These are phyloP conservation scores for Aspergillus sp. DNA, from an alignment of 2,329 filamentous ascomycete species.

Conservation along the genomic window DNA sequence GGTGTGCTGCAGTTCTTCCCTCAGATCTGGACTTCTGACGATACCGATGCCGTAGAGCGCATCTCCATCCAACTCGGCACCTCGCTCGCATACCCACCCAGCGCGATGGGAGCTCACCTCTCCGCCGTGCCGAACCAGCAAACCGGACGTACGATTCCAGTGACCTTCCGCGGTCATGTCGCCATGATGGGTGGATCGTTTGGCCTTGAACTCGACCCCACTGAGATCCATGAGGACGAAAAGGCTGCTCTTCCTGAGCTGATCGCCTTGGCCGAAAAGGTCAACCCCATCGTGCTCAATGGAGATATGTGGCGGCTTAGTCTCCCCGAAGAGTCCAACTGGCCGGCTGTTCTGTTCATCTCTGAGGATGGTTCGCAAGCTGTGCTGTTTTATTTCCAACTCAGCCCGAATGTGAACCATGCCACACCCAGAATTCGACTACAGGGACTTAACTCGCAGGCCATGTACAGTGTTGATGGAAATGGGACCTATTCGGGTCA, in stretches of 20 bases:
- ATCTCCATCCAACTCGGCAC: constrained; percentile 62
- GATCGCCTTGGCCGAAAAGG: constrained; percentile 49
- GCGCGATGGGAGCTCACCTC: constrained; percentile 62
- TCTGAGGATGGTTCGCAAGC: constrained; percentile 47
- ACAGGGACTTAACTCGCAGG: constrained; percentile 52
- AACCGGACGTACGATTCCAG: constrained; percentile 51
- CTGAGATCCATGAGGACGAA: constrained; percentile 49
- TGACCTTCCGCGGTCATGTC: constrained; percentile 60
- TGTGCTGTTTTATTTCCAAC: constrained; percentile 59
- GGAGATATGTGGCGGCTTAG: constrained; percentile 58
- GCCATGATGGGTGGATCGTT: constrained; percentile 67
- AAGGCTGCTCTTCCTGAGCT: constrained; percentile 49
- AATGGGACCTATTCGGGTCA: constrained; percentile 52
- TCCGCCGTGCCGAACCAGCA: constrained; percentile 57
- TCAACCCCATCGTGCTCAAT: constrained; percentile 56
- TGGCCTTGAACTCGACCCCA: constrained; percentile 59
- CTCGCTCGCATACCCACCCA: constrained; percentile 58
- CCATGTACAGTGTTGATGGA: constrained; percentile 51
- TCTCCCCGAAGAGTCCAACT: constrained; percentile 56
- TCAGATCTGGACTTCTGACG: constrained; percentile 62
- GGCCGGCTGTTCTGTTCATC: constrained; percentile 58
- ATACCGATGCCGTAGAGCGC: constrained; percentile 59
- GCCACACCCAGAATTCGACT: constrained; percentile 49
- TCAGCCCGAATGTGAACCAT: constrained; percentile 50
- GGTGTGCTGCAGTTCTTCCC: constrained; percentile 62